Percentiles rank a stretch among this genome's conserved stretches.
phyloP scores from a whole-genome alignment of 331 rosid species.

The Quercus tomentella region DNA sequence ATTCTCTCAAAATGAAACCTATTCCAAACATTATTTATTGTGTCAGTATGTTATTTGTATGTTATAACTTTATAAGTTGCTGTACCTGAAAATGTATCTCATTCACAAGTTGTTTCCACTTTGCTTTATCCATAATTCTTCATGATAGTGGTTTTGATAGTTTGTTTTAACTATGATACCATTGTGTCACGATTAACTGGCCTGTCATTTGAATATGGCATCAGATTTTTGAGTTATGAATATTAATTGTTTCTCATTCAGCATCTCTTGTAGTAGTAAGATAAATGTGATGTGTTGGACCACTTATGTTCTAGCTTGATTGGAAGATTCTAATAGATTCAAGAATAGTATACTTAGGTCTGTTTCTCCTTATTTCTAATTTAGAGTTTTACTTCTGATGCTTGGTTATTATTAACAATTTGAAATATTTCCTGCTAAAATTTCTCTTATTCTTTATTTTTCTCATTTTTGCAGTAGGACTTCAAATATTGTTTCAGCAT shows the following conservation, averaged over 20 bases:
- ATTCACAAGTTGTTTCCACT: neutral
- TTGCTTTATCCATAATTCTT: neutral
- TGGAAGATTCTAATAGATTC: neutral
- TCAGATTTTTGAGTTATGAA: neutral
- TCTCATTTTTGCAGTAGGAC: constrained; percentile 38
- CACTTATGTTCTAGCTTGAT: neutral
- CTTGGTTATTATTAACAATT: neutral
- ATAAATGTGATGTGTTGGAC: neutral
- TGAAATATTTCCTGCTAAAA: constrained; percentile 4
- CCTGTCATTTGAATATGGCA: constrained; percentile 10
- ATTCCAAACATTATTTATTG: neutral
- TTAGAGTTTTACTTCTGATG: neutral
- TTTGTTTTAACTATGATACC: neutral
- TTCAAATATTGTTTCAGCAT: constrained; percentile 14
- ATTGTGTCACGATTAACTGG: neutral
- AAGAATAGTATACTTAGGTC: neutral
- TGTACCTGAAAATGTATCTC: neutral
- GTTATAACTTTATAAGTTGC: neutral
- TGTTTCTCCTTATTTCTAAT: neutral
- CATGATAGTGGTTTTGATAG: neutral
- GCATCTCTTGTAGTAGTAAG: too few relatives aligned
- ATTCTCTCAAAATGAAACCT: neutral
- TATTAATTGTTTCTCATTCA: constrained; percentile 3
- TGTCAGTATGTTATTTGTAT: neutral
- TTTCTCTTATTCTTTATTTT: neutral